Percentiles rank a stretch among this genome's conserved stretches.
These are phyloP conservation scores for Yarrowia porcina DNA, from an alignment of 805 yeast species.

Conservation along the genomic window DNA sequence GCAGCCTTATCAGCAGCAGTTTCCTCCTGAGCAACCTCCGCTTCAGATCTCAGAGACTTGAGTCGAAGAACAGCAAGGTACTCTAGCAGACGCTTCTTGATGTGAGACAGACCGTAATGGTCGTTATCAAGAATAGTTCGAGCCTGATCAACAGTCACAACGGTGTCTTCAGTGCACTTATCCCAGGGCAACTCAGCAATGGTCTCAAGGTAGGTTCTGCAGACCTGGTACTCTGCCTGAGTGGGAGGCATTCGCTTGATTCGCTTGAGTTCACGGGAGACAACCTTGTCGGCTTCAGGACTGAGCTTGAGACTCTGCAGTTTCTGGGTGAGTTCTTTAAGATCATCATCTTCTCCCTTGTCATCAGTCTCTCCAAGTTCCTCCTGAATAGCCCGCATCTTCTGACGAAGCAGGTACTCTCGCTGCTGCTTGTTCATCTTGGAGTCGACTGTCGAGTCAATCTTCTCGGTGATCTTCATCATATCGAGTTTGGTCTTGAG, in stretches of 20 bases:
- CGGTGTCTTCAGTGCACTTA: slow-evolving; percentile 32
- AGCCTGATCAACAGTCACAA: slow-evolving; percentile 50
- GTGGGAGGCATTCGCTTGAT: slow-evolving; percentile 41
- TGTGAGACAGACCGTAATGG: slow-evolving; percentile 72
- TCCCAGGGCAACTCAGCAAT: slow-evolving; percentile 43
- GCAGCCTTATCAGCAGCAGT: not conserved
- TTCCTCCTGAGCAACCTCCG: slow-evolving; percentile 28
- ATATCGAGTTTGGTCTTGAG: slow-evolving; percentile 27
- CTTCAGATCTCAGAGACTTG: slow-evolving; percentile 31
- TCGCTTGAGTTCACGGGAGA: slow-evolving; percentile 41
- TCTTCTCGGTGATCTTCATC: slow-evolving; percentile 26
- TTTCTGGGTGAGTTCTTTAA: slow-evolving; percentile 35
- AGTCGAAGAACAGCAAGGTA: slow-evolving; percentile 75
- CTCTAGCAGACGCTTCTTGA: slow-evolving; percentile 71
- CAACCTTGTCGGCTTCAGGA: slow-evolving; percentile 39
- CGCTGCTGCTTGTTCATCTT: slow-evolving; percentile 33
- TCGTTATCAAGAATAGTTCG: slow-evolving; percentile 62
- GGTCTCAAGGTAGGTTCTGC: slow-evolving; percentile 43
- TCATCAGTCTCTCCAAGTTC: slow-evolving; percentile 32
- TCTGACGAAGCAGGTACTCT: slow-evolving; percentile 34
- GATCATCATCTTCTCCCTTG: slow-evolving; percentile 40
- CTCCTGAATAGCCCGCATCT: slow-evolving; percentile 32
- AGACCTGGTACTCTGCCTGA: slow-evolving; percentile 45
- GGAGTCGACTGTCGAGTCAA: slow-evolving; percentile 21
- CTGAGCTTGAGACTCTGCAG: slow-evolving; percentile 34